A percentile compares a stretch with the other conserved stretches of the same genome.
phyloP scores from a whole-genome alignment of 768 basidiomycete species.

The Rhizopogon sp. region DNA sequence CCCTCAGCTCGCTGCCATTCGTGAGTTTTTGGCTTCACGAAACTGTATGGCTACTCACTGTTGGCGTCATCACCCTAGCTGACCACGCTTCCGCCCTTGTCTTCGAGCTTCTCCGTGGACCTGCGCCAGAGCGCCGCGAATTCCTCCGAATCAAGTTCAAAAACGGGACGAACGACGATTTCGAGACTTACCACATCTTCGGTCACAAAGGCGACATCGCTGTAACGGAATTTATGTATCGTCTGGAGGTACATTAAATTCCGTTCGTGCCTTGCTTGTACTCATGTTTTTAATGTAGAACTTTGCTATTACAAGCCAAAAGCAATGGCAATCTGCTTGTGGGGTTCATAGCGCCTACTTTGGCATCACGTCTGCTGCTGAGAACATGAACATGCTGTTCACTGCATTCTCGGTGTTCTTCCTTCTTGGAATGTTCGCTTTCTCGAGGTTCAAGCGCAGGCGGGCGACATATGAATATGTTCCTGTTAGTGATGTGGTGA shows the following conservation, averaged over 20 bases:
- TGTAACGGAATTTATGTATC: slow-evolving; percentile 79
- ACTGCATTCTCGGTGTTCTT: slow-evolving; percentile 6
- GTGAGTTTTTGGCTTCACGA: slow-evolving; percentile 36
- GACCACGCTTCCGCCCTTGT: slow-evolving; percentile 68
- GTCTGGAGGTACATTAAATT: slow-evolving; percentile 54
- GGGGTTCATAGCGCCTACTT: slow-evolving; percentile 23
- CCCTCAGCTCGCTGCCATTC: slow-evolving; percentile 56
- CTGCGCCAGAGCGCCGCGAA: slow-evolving; percentile 71
- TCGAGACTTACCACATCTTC: slow-evolving; percentile 65
- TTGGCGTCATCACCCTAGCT: slow-evolving; percentile 34
- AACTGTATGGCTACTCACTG: not conserved
- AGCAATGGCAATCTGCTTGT: slow-evolving; percentile 37
- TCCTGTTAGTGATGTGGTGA: slow-evolving; percentile 10
- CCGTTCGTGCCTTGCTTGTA: not conserved
- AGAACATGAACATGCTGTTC: not conserved
- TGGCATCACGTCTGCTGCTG: slow-evolving; percentile 2
- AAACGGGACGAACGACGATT: slow-evolving; percentile 64
- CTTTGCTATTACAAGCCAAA: slow-evolving; percentile 31
- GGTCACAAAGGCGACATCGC: slow-evolving; percentile 68
- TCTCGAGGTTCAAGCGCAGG: slow-evolving; percentile 13
- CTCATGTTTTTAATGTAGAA: slow-evolving; percentile 20
- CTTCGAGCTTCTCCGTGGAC: slow-evolving; percentile 71
- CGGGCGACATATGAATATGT: slow-evolving; percentile 2
- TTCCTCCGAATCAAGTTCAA: slow-evolving; percentile 81
- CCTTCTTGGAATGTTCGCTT: slow-evolving; percentile 9